A percentile compares a stretch with the other conserved stretches of the same genome.
Evolutionary conservation across 2,329 filamentous ascomycete genomes (phyloP).

Genomic region (Claviceps spartinae): DNA sequence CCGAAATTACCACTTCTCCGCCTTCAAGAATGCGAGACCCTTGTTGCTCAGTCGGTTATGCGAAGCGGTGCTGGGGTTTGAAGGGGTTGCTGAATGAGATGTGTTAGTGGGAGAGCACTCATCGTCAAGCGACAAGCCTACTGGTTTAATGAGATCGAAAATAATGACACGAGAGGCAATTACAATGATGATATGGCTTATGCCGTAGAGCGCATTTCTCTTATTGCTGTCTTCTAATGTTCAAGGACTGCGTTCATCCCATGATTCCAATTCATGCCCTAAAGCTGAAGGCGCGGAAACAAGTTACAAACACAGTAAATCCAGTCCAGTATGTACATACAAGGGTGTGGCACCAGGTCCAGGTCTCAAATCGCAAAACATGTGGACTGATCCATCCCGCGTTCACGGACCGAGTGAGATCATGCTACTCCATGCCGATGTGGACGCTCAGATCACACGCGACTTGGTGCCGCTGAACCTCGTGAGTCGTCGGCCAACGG

Average conservation of each 20-base stretch:
- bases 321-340: not conserved
- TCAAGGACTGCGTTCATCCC: not conserved
- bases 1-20: too few relatives aligned
- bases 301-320: not conserved
- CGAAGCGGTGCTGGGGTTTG: not conserved
- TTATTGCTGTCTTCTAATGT: too few relatives aligned
- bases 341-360: not conserved
- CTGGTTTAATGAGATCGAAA: too few relatives aligned
- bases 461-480: constrained; percentile 53
- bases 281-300: not conserved
- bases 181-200: too few relatives aligned
- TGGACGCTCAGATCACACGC: not conserved
- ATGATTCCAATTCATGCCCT: not conserved
- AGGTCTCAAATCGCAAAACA: not conserved
- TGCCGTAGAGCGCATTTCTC: too few relatives aligned
- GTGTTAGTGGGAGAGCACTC: not conserved
- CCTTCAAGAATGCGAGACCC: not conserved
- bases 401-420: too few relatives aligned
- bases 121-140: not conserved
- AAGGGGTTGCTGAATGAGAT: too few relatives aligned
- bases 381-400: not conserved
- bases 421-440: too few relatives aligned
- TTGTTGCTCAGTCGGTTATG: not conserved
- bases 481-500: constrained; percentile 61
- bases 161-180: too few relatives aligned